Evolutionary conservation across 2,329 filamentous ascomycete species (phyloP), one percentile per base, ranked within the genome.

Genomic region (Pseudocercospora cruenta): DNA sequence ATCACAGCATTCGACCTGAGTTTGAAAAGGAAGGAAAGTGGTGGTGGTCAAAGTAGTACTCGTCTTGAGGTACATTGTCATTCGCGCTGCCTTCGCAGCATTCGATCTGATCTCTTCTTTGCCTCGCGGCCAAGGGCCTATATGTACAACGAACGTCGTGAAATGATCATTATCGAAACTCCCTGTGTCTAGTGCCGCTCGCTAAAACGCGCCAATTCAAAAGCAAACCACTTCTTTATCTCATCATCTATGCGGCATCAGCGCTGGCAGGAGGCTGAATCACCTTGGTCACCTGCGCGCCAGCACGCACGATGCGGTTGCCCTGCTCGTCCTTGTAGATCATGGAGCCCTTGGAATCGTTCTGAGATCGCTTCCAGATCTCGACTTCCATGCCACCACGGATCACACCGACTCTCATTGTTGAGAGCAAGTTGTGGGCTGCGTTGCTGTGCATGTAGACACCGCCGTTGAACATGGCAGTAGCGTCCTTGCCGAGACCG

Each of bases 371-470:
- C 87, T 95, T 95, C 92, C 92, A 96, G 80, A 95, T 93, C 85
- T 96, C 92, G 28, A 96, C 92, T 79, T 95, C 92, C 78, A 91
- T 93, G 51, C 92, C 92, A 70, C 92, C 92, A 60, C 91, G 91
- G 70, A 96, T 90, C 58, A 96, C 92, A 80, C 91, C 92, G 14
- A 95, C 89, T 72, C 92, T 87, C 91, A 95, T 95, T 72, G 91
- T 95, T 7, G 91, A 93, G 69, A 96, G 86, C 67, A 95, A 81
- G 82, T 96, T 96, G 85, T 96, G 92, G 39, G 92, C 92, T 63
- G 91, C 92, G 81, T 96, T 96, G 78, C 90, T 93, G 84, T 96
- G 92, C 79, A 90, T 87, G 83, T 96, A 96, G 68, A 96, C 91
- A 81, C 92, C 92, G 71, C 92, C 92, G 80, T 96, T 96, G 87